Evolutionary conservation across 2,329 filamentous ascomycete genomes (phyloP).

Genomic region (Fusarium sp.): DNA sequence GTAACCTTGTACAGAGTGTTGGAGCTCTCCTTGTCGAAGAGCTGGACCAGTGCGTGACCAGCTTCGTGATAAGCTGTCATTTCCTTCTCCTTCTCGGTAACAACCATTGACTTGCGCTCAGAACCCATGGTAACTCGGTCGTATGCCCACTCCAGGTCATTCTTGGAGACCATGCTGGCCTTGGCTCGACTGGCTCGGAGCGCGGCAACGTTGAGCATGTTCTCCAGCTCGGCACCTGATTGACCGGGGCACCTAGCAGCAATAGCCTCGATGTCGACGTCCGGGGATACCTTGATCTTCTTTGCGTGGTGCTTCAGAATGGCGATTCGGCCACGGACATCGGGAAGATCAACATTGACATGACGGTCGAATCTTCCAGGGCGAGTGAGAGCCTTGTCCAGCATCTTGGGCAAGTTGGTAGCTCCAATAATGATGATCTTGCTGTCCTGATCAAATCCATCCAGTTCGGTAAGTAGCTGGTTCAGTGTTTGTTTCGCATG

Average conservation of each 20-base stretch:
- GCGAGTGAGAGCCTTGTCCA: conserved; percentile 94
- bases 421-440: conserved; percentile 96
- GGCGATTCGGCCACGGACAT: conserved; percentile 91
- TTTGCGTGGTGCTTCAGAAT: conserved; percentile 95
- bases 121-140: conserved; percentile 98
- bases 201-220: conserved; percentile 95
- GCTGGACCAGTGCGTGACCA: conserved; percentile 90
- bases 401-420: conserved; percentile 93
- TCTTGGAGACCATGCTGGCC: conserved; percentile 79
- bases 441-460: conserved; percentile 95
- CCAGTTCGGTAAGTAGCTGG: conserved; percentile 95
- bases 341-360: conserved; percentile 88
- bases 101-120: conserved; percentile 89
- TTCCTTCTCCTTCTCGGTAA: conserved; percentile 93
- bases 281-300: conserved; percentile 84
- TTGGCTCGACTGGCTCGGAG: conserved; percentile 94
- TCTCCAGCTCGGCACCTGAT: conserved; percentile 96
- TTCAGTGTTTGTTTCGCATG: conserved; percentile 99
- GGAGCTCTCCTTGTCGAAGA: conserved; percentile 81
- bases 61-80: conserved; percentile 98
- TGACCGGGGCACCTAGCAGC: conserved; percentile 92
- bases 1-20: conserved; percentile 96
- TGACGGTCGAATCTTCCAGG: conserved; percentile 97
- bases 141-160: conserved; percentile 96
- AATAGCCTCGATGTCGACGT: conserved; percentile 87